phyloP scores from a whole-genome alignment of 208 protist species.

The Leishmania major region DNA sequence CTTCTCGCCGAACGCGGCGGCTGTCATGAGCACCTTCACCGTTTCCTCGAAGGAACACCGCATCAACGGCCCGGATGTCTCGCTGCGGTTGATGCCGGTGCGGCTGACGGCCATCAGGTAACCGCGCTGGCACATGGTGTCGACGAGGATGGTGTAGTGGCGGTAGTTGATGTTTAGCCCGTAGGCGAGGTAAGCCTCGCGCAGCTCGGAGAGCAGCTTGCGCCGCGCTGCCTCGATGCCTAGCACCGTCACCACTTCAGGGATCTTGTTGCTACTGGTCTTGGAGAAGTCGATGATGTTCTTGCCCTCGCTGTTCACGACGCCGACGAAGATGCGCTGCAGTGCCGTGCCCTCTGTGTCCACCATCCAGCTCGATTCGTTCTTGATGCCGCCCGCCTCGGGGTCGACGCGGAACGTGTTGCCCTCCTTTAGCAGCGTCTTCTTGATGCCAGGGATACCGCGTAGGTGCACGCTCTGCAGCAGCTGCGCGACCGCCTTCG shows the following conservation, averaged over 20 bases:
- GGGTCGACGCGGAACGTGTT: slow-evolving; percentile 55
- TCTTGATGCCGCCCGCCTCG: slow-evolving; percentile 57
- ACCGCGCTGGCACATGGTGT: slow-evolving; percentile 99
- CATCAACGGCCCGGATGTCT: slow-evolving; percentile 97
- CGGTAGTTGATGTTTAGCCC: slow-evolving; percentile 99
- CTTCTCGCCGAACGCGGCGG: slow-evolving; percentile 95
- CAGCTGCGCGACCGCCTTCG: slow-evolving; percentile 65
- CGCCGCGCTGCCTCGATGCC: slow-evolving; percentile 91
- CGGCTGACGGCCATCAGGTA: slow-evolving; percentile 97
- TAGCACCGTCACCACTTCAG: slow-evolving; percentile 97
- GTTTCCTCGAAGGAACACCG: slow-evolving; percentile 99
- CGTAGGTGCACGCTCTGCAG: slow-evolving; percentile 83
- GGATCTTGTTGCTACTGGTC: slow-evolving; percentile 98
- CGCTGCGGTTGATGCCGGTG: slow-evolving; percentile 95
- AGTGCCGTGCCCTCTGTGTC: slow-evolving; percentile 98
- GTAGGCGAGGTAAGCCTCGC: slow-evolving; percentile 94
- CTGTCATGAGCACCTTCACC: slow-evolving; percentile 98
- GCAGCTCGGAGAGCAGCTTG: slow-evolving; percentile 89
- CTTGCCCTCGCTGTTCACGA: slow-evolving; percentile 95
- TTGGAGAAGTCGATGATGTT: slow-evolving; percentile 93
- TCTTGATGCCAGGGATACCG: slow-evolving; percentile 97
- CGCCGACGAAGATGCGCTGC: slow-evolving; percentile 91
- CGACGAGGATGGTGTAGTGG: slow-evolving; percentile 97
- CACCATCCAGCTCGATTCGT: slow-evolving; percentile 87
- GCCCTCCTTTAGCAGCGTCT: slow-evolving; percentile 82